phyloP scores from a whole-genome alignment of 805 yeast species.

The Ogataea siamensis region DNA sequence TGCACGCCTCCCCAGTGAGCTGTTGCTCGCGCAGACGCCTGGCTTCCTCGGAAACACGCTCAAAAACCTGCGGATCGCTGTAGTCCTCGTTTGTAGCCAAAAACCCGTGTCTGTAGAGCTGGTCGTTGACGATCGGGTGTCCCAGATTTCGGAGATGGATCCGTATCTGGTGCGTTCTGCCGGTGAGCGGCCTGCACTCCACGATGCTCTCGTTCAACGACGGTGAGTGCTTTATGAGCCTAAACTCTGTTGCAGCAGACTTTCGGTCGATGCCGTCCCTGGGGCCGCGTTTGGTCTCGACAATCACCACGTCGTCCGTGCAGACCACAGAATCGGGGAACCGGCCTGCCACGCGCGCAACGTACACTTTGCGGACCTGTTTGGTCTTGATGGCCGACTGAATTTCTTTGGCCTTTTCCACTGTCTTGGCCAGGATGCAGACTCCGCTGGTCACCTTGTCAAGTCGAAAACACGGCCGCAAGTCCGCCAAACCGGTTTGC shows the following conservation, averaged over 20 bases:
- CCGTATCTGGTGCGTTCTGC: conserved; percentile 57
- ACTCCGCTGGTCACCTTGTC: conserved; percentile 57
- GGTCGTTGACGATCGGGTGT: conserved; percentile 37
- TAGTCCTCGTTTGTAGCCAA: conserved; percentile 12
- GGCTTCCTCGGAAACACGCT: conserved; percentile 13
- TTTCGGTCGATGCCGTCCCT: conserved; percentile 25
- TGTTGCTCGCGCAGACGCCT: conserved; percentile 20
- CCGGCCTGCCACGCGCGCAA: conserved; percentile 43
- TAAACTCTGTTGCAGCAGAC: conserved; percentile 25
- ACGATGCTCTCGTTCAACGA: conserved; percentile 41
- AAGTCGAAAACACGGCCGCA: conserved; percentile 46
- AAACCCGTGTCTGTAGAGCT: conserved; percentile 27
- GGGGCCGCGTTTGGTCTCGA: conserved; percentile 32
- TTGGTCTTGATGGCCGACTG: conserved; percentile 35
- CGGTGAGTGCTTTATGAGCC: conserved; percentile 31
- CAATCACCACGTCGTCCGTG: conserved; percentile 38
- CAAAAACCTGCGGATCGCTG: conserved; percentile 11
- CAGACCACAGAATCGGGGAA: conserved; percentile 38
- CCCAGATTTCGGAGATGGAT: conserved; percentile 51
- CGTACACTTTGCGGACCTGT: conserved; percentile 39
- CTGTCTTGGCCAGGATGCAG: conserved; percentile 42
- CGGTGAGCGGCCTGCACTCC: conserved; percentile 48
- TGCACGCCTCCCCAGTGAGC: conserved; percentile 30
- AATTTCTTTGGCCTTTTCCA: conserved; percentile 33
- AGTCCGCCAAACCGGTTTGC: conserved; percentile 24